phyloP scores from a whole-genome alignment of 768 basidiomycete species.

The Lactarius sp. region DNA sequence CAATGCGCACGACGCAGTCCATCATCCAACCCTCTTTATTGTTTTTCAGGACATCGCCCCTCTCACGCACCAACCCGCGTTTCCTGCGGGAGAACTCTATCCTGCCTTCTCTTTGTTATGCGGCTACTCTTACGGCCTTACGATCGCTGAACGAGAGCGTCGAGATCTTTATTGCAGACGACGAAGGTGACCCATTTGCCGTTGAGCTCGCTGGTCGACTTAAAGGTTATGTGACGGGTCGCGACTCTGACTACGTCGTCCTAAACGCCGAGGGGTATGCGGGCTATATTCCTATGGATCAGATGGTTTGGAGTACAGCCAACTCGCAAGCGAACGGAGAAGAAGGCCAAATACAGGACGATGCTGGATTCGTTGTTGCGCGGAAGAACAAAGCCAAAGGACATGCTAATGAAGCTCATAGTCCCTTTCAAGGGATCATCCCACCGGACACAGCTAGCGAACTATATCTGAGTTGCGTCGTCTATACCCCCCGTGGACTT shows the following conservation, averaged over 20 bases:
- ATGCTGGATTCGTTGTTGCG: slow-evolving; percentile 57
- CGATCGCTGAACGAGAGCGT: slow-evolving; percentile 34
- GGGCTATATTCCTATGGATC: slow-evolving; percentile 73
- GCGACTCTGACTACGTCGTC: slow-evolving; percentile 80
- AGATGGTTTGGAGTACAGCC: slow-evolving; percentile 58
- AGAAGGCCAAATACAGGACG: slow-evolving; percentile 33
- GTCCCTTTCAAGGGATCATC: slow-evolving; percentile 37
- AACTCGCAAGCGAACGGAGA: slow-evolving; percentile 30
- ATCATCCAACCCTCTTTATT: slow-evolving; percentile 58
- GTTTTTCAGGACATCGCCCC: slow-evolving; percentile 75
- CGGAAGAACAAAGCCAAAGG: slow-evolving; percentile 49
- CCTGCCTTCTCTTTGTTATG: slow-evolving; percentile 61
- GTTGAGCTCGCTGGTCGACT: slow-evolving; percentile 76
- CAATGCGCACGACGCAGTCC: slow-evolving; percentile 53
- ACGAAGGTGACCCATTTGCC: slow-evolving; percentile 80
- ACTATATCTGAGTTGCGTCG: slow-evolving; percentile 48
- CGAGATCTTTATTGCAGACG: slow-evolving; percentile 67
- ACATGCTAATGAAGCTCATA: slow-evolving; percentile 30
- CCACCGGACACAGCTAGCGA: slow-evolving; percentile 44
- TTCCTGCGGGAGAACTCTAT: slow-evolving; percentile 73
- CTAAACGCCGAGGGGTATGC: slow-evolving; percentile 69
- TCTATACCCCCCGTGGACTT: slow-evolving; percentile 57
- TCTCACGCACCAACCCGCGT: slow-evolving; percentile 56
- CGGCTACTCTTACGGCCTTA: slow-evolving; percentile 55
- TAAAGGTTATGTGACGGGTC: slow-evolving; percentile 68